These are phyloP conservation scores for Trichoderma atroviride DNA, from an alignment of 2,329 filamentous ascomycete species.

Conservation along the genomic window DNA sequence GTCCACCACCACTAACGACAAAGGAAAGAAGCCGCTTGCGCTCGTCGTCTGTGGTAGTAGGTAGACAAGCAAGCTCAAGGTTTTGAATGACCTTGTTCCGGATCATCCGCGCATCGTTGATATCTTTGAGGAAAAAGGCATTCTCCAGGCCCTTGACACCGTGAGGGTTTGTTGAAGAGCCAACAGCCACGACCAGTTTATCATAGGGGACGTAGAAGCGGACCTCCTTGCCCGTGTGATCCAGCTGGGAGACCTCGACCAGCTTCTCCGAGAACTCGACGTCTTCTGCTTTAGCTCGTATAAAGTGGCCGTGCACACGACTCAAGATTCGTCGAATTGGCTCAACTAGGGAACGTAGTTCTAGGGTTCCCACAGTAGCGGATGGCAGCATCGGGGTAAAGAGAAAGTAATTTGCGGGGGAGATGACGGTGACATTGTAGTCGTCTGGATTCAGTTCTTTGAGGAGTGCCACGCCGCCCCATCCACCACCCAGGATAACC, in stretches of 20 bases:
- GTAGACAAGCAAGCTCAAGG: constrained; percentile 87
- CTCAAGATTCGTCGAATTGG: constrained; percentile 84
- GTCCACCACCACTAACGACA: constrained; percentile 92
- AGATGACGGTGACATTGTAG: constrained; percentile 94
- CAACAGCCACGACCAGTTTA: constrained; percentile 90
- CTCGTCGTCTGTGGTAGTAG: constrained; percentile 87
- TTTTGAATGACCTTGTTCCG: constrained; percentile 88
- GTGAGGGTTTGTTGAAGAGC: constrained; percentile 90
- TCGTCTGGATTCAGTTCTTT: constrained; percentile 89
- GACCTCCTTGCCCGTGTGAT: constrained; percentile 70
- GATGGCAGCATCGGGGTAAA: constrained; percentile 98
- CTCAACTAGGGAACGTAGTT: constrained; percentile 87
- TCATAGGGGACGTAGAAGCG: constrained; percentile 96
- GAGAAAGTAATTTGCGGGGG: constrained; percentile 93
- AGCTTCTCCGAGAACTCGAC: constrained; percentile 91
- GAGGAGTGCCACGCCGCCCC: constrained; percentile 89
- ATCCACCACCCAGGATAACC: constrained; percentile 90
- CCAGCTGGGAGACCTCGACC: constrained; percentile 78
- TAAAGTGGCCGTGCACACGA: constrained; percentile 81
- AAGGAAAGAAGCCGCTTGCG: constrained; percentile 87
- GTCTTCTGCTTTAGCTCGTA: constrained; percentile 83
- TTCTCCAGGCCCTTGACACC: constrained; percentile 94
- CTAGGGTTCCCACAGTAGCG: constrained; percentile 92
- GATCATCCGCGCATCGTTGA: constrained; percentile 87
- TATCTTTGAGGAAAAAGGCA: constrained; percentile 93